Evolutionary conservation across 2,329 filamentous ascomycete genomes (phyloP).

Genomic region (Ophiosphaerella herpotricha): DNA sequence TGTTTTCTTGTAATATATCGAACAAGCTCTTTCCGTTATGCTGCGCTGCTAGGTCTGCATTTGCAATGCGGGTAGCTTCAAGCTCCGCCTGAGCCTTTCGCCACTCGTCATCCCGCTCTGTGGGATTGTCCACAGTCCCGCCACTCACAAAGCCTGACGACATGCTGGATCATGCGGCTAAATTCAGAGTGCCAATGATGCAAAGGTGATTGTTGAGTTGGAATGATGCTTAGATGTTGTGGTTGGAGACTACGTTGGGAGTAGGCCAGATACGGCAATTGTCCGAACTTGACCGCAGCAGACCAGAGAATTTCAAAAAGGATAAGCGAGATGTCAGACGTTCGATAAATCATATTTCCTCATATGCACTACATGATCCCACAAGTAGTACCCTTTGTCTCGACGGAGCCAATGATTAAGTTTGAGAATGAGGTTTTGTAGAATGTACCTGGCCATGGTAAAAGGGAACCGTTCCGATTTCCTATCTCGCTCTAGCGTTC

Average conservation of each 20-base stretch:
- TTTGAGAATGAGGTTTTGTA: not conserved
- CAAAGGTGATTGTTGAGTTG: conserved; percentile 1
- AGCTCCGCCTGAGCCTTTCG: conserved; percentile 67
- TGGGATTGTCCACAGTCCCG: conserved; percentile 51
- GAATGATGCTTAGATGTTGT: not conserved
- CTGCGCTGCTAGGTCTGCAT: conserved; percentile 57
- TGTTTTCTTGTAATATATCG: conserved; percentile 80
- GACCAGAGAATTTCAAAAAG: not conserved
- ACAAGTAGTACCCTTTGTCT: too few species aligned
- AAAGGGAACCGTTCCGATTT: conserved; percentile 12
- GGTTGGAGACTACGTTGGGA: not conserved
- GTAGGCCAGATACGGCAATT: not conserved
- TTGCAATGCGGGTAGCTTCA: conserved; percentile 61
- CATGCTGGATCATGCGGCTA: conserved; percentile 27
- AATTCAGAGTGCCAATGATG: conserved; percentile 9
- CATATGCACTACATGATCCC: not conserved
- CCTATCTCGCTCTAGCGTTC: conserved; percentile 10
- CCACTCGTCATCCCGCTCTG: conserved; percentile 62
- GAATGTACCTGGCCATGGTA: not conserved
- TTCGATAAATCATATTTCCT: not conserved
- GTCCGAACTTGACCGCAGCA: not conserved
- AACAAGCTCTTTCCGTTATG: conserved; percentile 67
- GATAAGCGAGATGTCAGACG: not conserved
- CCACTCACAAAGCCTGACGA: conserved; percentile 59
- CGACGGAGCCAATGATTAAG: not conserved